These are phyloP conservation scores for Boletus patriciae DNA, from an alignment of 768 basidiomycete species.

Conservation along the genomic window DNA sequence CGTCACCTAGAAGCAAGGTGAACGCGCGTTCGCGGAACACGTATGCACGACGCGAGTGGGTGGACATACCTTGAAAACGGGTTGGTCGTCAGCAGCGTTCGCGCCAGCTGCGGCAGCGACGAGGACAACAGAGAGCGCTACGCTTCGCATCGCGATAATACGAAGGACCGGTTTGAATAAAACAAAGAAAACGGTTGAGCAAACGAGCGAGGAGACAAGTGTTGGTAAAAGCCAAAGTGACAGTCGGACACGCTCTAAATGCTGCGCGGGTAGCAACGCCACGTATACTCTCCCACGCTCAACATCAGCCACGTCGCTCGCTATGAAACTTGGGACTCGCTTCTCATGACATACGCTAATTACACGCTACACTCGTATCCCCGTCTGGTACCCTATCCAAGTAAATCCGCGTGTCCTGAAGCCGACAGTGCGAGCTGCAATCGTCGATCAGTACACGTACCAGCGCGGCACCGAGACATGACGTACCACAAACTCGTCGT, in stretches of 20 bases:
- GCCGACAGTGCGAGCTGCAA: constrained; percentile 86
- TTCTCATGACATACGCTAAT: constrained; percentile 9
- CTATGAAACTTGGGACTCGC: too few species aligned
- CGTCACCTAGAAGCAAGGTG: constrained; percentile 53
- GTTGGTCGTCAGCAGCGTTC: constrained; percentile 60
- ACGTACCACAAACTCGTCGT: constrained; percentile 93
- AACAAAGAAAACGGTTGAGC: constrained; percentile 26
- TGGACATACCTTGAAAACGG: constrained; percentile 62
- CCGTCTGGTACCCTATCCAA: constrained; percentile 50
- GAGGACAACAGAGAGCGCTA: constrained; percentile 74
- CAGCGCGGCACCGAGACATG: not conserved
- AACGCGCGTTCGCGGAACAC: constrained; percentile 2
- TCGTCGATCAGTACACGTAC: constrained; percentile 8
- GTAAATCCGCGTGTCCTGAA: constrained; percentile 91
- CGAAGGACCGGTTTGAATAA: constrained; percentile 61
- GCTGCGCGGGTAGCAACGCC: constrained; percentile 38
- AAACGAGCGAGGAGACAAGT: constrained; percentile 40
- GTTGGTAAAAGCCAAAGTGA: constrained; percentile 20
- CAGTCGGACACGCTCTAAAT: constrained; percentile 33
- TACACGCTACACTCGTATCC: constrained; percentile 6
- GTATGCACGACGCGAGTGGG: not conserved
- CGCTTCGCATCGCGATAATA: constrained; percentile 75
- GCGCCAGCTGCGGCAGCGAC: constrained; percentile 66
- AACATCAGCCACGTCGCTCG: constrained; percentile 5
- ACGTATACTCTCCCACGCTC: constrained; percentile 48